These are phyloP conservation scores for Picea mariana DNA, from an alignment of 83 land plant genomes.

Conservation along the genomic window DNA sequence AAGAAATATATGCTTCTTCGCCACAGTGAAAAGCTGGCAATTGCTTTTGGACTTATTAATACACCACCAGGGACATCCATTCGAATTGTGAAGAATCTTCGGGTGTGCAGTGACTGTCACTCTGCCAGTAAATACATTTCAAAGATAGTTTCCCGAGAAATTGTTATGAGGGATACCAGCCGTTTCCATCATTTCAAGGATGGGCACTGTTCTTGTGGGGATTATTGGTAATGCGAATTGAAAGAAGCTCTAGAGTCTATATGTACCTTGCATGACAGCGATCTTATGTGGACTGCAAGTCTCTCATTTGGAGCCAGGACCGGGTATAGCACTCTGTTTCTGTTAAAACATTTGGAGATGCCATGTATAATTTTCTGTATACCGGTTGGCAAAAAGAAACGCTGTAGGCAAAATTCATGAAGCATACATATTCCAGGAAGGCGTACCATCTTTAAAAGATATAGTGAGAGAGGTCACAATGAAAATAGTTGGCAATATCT, in stretches of 20 bases:
- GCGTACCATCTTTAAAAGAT: too few relatives aligned
- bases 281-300: not conserved
- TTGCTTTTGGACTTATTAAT: slow-evolving; percentile 8
- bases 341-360: not conserved
- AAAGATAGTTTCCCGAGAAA: slow-evolving; percentile 10
- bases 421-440: not conserved
- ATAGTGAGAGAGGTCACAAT: too few relatives aligned
- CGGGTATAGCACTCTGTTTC: not conserved
- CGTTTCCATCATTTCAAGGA: slow-evolving; percentile 6
- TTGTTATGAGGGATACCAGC: slow-evolving; percentile 5
- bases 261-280: not conserved
- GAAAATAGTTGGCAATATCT: too few relatives aligned
- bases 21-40: slow-evolving; percentile 3
- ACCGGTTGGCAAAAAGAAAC: not conserved
- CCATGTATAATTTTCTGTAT: not conserved
- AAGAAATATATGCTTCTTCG: slow-evolving; percentile 6
- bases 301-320: not conserved
- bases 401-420: too few relatives aligned
- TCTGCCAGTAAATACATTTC: slow-evolving; percentile 5
- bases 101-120: slow-evolving; percentile 1
- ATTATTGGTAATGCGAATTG: not conserved
- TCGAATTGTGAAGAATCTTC: slow-evolving; percentile 8
- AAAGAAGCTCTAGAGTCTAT: too few relatives aligned
- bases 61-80: not conserved
- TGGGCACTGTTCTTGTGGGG: slow-evolving; percentile 6